These are phyloP conservation scores for Fraxinus excelsior DNA, from an alignment of 257 asterid genomes.

Conservation along the genomic window DNA sequence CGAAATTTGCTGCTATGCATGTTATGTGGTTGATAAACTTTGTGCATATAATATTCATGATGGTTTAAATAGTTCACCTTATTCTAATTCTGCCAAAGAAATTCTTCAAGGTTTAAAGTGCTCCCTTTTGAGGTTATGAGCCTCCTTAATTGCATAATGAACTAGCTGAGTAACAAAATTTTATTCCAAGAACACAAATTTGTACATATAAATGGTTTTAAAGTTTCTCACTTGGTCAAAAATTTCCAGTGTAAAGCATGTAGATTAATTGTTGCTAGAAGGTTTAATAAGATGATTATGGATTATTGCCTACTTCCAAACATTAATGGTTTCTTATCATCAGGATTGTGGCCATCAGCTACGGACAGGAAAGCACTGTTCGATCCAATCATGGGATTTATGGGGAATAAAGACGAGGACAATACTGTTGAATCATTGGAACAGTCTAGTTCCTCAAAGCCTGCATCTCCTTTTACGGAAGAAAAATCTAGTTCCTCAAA, in stretches of 20 bases:
- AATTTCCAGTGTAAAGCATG: constrained; percentile 4
- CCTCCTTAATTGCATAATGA: not conserved
- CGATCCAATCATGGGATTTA: constrained; percentile 73
- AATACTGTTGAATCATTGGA: constrained; percentile 43
- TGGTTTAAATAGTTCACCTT: constrained; percentile 3
- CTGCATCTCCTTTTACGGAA: constrained; percentile 39
- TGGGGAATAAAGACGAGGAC: constrained; percentile 70
- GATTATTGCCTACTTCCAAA: not conserved
- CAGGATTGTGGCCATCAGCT: constrained; percentile 77
- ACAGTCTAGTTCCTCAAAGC: constrained; percentile 37
- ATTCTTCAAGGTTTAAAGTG: constrained; percentile 2
- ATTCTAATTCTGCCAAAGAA: constrained; percentile 7
- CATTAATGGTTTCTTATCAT: constrained; percentile 33
- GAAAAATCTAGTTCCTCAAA: constrained; percentile 37
- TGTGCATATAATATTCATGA: not conserved
- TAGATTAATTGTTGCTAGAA: constrained; percentile 1
- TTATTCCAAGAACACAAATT: not conserved
- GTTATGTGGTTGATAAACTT: not conserved
- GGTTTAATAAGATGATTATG: constrained; percentile 1
- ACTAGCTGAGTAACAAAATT: not conserved
- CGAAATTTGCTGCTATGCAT: constrained; percentile 1
- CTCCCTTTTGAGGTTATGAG: constrained; percentile 11
- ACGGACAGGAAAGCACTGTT: constrained; percentile 63
- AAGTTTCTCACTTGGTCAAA: not conserved
- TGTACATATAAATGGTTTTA: not conserved